These are phyloP conservation scores for Mucor mucedo DNA, from an alignment of 371 early-diverging fungal species.

Conservation along the genomic window DNA sequence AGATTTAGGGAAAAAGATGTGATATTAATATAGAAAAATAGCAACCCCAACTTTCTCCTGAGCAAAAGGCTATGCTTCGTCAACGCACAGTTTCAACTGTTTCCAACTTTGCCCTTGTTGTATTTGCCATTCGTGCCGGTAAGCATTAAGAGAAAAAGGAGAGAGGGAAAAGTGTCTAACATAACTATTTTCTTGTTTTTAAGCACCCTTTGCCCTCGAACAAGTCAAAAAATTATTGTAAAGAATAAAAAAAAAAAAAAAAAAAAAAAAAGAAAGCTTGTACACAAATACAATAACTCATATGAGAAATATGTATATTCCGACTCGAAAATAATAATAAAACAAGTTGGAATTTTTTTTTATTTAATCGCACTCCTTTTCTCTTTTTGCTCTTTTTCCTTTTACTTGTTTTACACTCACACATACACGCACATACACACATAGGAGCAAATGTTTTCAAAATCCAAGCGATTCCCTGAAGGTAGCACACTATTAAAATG, in stretches of 20 bases:
- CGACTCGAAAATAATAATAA: slow-evolving; percentile 1
- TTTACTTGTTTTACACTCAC: neutral
- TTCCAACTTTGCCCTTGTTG: slow-evolving; percentile 49
- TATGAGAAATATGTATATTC: neutral
- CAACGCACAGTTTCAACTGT: slow-evolving; percentile 49
- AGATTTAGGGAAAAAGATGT: neutral
- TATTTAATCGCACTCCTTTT: neutral
- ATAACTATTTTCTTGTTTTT: slow-evolving; percentile 3
- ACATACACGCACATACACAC: too few species aligned
- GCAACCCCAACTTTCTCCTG: slow-evolving; percentile 57
- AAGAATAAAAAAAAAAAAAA: neutral
- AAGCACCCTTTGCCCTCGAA: slow-evolving; percentile 56
- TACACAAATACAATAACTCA: neutral
- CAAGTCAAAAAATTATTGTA: slow-evolving; percentile 52
- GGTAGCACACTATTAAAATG: slow-evolving; percentile 21
- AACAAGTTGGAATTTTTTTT: neutral
- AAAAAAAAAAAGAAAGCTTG: neutral
- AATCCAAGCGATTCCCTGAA: slow-evolving; percentile 48
- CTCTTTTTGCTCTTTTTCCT: neutral
- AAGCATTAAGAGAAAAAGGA: slow-evolving; percentile 27
- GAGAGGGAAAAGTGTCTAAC: neutral
- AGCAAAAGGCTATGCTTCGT: slow-evolving; percentile 54
- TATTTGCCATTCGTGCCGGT: slow-evolving; percentile 56
- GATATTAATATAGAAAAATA: slow-evolving; percentile 6
- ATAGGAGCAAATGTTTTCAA: slow-evolving; percentile 41